Evolutionary conservation across 2,329 filamentous ascomycete genomes (phyloP).

Genomic region (Venturia asperata): DNA sequence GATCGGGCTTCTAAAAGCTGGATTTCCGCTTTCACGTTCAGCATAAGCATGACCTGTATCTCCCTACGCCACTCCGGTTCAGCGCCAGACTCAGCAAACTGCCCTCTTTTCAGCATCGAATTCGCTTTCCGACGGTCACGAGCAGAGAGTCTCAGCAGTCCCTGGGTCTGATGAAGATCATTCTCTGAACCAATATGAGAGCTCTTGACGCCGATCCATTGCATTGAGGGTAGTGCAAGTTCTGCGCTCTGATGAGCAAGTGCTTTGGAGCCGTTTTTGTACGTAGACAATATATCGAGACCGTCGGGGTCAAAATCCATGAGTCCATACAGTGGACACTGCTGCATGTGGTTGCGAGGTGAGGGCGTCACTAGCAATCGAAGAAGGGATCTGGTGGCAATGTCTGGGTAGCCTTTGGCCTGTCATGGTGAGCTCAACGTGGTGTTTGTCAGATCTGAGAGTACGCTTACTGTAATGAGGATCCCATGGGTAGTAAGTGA

Average conservation of each 20-base stretch:
- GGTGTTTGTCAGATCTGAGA: background rate
- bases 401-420: conserved; percentile 78
- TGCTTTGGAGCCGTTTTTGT: conserved; percentile 60
- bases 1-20: conserved; percentile 53
- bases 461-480: conserved; percentile 54
- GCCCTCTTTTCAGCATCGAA: conserved; percentile 44
- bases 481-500: conserved; percentile 49
- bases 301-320: conserved; percentile 75
- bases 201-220: conserved; percentile 58
- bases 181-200: conserved; percentile 25
- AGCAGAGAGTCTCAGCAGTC: conserved; percentile 44
- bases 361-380: conserved; percentile 43
- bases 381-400: conserved; percentile 61
- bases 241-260: conserved; percentile 52
- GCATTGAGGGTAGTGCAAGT: conserved; percentile 43
- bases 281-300: conserved; percentile 64
- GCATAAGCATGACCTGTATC: conserved; percentile 64
- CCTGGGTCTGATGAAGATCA: conserved; percentile 31
- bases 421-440: conserved; percentile 30
- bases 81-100: conserved; percentile 28
- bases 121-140: conserved; percentile 54
- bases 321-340: conserved; percentile 52
- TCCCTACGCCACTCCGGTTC: conserved; percentile 45
- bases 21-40: conserved; percentile 71
- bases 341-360: conserved; percentile 37